A percentile compares a stretch with the other conserved stretches of the same genome.
Conservation (phyloP, 2,329 filamentous ascomycete genomes). For the Sarocladium kiliense region DNA sequence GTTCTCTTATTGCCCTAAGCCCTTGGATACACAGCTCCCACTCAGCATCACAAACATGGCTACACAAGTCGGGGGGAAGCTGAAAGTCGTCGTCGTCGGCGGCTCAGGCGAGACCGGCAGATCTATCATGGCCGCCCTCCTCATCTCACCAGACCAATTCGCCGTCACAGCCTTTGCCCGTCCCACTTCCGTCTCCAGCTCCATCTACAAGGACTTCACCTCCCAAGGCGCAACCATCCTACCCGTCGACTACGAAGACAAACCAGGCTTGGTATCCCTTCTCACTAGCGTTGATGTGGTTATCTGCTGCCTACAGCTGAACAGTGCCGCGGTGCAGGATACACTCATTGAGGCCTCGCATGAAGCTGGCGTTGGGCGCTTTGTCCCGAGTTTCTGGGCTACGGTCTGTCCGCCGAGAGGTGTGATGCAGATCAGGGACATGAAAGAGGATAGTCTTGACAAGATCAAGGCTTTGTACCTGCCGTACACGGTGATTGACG, state of each 20-base stretch:
- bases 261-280: neutral
- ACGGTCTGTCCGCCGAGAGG: conserved; percentile 35
- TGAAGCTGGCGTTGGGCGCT: conserved; percentile 43
- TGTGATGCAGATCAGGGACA: conserved; percentile 19
- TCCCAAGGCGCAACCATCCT: neutral
- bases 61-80: too few relatives aligned
- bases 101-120: conserved; percentile 36
- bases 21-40: too few relatives aligned
- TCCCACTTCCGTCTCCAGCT: neutral
- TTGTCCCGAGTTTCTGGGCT: conserved; percentile 46
- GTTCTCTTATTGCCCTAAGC: too few relatives aligned
- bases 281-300: conserved; percentile 23
- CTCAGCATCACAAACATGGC: too few relatives aligned
- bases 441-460: conserved; percentile 46
- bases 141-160: conserved; percentile 23
- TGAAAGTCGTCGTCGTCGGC: conserved; percentile 31
- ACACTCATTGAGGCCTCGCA: conserved; percentile 42
- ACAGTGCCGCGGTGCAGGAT: conserved; percentile 34
- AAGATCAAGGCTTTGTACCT: conserved; percentile 41
- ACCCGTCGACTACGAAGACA: neutral
- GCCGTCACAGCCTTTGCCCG: neutral
- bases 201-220: neutral
- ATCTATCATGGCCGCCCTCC: conserved; percentile 31
- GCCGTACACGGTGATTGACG: conserved; percentile 52
- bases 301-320: conserved; percentile 33